These are phyloP conservation scores for Globisporangium camurandrum DNA, from an alignment of 352 stramenopile species.

Conservation along the genomic window DNA sequence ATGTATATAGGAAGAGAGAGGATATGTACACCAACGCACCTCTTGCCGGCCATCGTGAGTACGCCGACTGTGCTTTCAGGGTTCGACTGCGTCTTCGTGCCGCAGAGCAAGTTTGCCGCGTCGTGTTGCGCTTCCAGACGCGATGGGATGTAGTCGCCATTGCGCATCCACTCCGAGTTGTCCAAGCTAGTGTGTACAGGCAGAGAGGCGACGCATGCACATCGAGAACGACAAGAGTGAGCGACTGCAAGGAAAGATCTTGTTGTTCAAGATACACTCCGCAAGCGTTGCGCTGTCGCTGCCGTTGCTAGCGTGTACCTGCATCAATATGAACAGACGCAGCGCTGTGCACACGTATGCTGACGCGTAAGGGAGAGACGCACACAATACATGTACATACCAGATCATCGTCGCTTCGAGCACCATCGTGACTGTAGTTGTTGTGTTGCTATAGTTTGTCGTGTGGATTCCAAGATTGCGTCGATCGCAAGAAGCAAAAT, in stretches of 20 bases:
- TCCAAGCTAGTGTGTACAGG: slow-evolving; percentile 64
- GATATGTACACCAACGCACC: slow-evolving; percentile 18
- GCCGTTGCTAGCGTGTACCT: too few species aligned
- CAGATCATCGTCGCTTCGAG: slow-evolving; percentile 88
- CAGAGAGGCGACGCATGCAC: not conserved
- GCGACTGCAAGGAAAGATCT: not conserved
- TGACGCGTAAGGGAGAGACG: too few species aligned
- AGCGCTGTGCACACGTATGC: too few species aligned
- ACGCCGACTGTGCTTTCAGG: slow-evolving; percentile 98
- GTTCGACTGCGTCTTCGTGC: slow-evolving; percentile 96
- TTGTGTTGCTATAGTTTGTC: too few species aligned
- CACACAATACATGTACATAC: slow-evolving; percentile 15
- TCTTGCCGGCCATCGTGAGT: slow-evolving; percentile 91
- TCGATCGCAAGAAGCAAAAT: too few species aligned
- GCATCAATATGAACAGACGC: not conserved
- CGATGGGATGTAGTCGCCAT: slow-evolving; percentile 98
- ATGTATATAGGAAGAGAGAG: not conserved
- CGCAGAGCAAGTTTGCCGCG: slow-evolving; percentile 96
- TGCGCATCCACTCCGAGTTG: slow-evolving; percentile 98
- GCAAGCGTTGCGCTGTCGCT: too few species aligned
- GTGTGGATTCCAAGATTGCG: too few species aligned
- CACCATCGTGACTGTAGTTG: slow-evolving; percentile 38
- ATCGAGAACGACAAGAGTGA: too few species aligned
- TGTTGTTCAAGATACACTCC: too few species aligned
- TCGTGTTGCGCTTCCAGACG: slow-evolving; percentile 97